These are phyloP conservation scores for Uronychia setigera DNA, from an alignment of 73 alveolate species.

Conservation along the genomic window DNA sequence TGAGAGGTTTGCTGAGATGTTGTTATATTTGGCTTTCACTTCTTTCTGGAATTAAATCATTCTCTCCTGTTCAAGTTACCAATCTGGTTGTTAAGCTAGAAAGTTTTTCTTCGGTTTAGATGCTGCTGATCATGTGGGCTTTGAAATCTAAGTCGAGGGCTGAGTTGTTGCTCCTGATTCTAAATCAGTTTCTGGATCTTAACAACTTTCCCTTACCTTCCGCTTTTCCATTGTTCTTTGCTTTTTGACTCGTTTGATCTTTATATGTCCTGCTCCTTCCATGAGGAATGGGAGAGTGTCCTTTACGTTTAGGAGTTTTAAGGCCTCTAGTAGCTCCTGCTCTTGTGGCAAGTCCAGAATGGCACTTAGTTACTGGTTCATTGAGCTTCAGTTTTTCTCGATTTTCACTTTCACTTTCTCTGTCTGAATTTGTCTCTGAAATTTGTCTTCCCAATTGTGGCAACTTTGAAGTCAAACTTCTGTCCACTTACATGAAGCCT, in stretches of 20 bases:
- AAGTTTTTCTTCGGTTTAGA: slow-evolving; percentile 24
- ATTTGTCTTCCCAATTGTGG: background rate
- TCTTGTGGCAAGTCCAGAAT: background rate
- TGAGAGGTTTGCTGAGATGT: slow-evolving; percentile 12
- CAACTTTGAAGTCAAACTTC: no score
- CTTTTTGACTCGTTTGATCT: background rate
- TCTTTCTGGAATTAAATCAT: slow-evolving; percentile 20
- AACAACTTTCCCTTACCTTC: background rate
- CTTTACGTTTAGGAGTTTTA: background rate
- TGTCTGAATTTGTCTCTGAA: background rate
- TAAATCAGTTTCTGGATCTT: background rate
- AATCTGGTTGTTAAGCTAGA: slow-evolving; percentile 6
- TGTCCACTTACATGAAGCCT: no score
- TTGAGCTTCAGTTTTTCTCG: background rate
- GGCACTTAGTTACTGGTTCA: background rate
- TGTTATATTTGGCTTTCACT: slow-evolving; percentile 38
- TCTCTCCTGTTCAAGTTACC: slow-evolving; percentile 21
- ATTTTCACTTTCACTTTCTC: background rate
- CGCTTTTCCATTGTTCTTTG: background rate
- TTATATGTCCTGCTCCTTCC: background rate
- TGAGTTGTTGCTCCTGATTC: background rate
- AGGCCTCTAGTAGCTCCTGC: background rate
- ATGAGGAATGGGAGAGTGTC: background rate
- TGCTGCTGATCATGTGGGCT: background rate
- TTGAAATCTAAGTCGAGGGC: background rate